These are phyloP conservation scores for Chernovozyma sophiae-reginae DNA, from an alignment of 1,139 yeast species.

Conservation along the genomic window DNA sequence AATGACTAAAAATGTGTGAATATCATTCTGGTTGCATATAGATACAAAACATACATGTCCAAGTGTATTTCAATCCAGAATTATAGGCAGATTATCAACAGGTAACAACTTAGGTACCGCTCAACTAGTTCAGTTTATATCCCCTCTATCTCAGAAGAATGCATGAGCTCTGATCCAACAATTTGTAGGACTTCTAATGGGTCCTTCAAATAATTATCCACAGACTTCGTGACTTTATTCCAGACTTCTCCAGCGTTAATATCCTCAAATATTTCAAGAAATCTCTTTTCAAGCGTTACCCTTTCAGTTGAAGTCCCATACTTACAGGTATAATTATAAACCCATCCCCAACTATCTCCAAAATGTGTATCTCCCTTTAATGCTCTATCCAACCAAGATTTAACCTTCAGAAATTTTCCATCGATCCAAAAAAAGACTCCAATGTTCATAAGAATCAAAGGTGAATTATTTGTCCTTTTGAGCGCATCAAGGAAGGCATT, in stretches of 20 bases:
- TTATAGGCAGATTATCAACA: too few species aligned
- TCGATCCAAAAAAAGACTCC: conserved; percentile 70
- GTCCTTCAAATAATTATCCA: conserved; percentile 25
- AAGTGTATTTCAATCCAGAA: too few species aligned
- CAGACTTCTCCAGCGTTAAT: conserved; percentile 61
- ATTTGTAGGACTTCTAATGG: neutral
- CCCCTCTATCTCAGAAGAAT: neutral
- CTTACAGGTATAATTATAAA: conserved; percentile 35
- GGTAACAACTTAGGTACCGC: too few species aligned
- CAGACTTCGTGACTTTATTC: conserved; percentile 44
- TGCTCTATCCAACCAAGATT: conserved; percentile 75
- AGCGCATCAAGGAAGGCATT: conserved; percentile 71
- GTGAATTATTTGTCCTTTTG: conserved; percentile 57
- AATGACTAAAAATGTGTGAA: neutral
- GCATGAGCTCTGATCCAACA: neutral
- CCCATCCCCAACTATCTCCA: conserved; percentile 83
- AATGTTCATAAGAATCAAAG: conserved; percentile 55
- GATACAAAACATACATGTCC: too few species aligned
- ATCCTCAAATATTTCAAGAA: conserved; percentile 22
- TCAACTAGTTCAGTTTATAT: too few species aligned
- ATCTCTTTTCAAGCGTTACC: conserved; percentile 20
- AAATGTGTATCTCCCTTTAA: conserved; percentile 46
- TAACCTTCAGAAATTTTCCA: conserved; percentile 62
- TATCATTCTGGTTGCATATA: too few species aligned
- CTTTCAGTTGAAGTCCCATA: conserved; percentile 23